These are phyloP conservation scores for Teunomyces panamensis DNA, from an alignment of 805 yeast species.

Conservation along the genomic window DNA sequence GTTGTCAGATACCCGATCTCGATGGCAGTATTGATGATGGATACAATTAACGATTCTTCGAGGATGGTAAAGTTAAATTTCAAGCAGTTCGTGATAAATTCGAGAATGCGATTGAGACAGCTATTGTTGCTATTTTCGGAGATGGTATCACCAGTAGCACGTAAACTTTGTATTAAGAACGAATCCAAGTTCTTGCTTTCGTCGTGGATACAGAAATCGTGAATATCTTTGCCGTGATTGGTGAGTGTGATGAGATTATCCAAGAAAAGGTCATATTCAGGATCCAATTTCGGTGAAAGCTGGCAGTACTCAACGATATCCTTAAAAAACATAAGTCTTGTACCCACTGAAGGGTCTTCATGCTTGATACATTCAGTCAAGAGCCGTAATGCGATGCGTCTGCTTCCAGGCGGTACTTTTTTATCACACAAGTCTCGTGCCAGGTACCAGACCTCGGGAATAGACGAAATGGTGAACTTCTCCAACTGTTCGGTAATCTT, in stretches of 20 bases:
- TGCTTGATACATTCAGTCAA: slow-evolving; percentile 53
- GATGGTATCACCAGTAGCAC: not conserved
- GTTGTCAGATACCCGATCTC: slow-evolving; percentile 41
- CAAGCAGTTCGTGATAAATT: slow-evolving; percentile 43
- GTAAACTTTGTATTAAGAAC: slow-evolving; percentile 10
- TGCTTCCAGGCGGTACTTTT: slow-evolving; percentile 27
- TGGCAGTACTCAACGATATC: slow-evolving; percentile 50
- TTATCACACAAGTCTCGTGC: slow-evolving; percentile 52
- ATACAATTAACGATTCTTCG: slow-evolving; percentile 32
- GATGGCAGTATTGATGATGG: slow-evolving; percentile 32
- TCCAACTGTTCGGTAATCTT: slow-evolving; percentile 49
- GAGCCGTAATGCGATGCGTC: slow-evolving; percentile 51
- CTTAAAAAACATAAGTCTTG: slow-evolving; percentile 55
- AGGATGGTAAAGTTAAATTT: slow-evolving; percentile 46
- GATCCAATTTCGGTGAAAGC: slow-evolving; percentile 36
- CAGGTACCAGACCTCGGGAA: slow-evolving; percentile 76
- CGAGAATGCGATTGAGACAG: slow-evolving; percentile 19
- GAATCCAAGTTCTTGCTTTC: slow-evolving; percentile 21
- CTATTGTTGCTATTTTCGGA: slow-evolving; percentile 9
- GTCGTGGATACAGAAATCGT: slow-evolving; percentile 49
- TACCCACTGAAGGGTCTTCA: slow-evolving; percentile 50
- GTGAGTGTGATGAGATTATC: slow-evolving; percentile 47
- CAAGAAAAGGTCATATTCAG: slow-evolving; percentile 51
- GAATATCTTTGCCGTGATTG: slow-evolving; percentile 50
- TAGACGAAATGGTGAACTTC: slow-evolving; percentile 51